Conservation (phyloP, 2,329 filamentous ascomycete genomes). For the Trichoderma gracile region DNA sequence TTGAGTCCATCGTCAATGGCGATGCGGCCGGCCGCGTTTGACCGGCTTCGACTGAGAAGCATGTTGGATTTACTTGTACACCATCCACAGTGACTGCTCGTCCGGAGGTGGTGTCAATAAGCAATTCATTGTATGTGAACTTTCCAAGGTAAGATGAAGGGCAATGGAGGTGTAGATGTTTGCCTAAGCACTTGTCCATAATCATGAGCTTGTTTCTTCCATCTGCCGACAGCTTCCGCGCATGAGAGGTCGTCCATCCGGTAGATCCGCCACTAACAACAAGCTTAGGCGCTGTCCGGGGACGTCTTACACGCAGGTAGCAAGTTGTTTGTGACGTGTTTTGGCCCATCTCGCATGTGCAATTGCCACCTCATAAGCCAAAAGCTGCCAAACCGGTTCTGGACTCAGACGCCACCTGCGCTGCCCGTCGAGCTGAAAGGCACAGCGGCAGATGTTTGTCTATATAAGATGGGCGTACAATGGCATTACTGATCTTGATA, state of each 20-base stretch:
- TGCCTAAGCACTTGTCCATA: neutral
- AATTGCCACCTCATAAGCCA: constrained; percentile 12
- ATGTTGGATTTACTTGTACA: constrained; percentile 1
- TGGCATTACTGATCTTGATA: too few relatives aligned
- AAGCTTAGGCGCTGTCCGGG: neutral
- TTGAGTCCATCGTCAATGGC: constrained; percentile 30
- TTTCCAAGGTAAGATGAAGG: neutral
- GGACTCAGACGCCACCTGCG: constrained; percentile 16
- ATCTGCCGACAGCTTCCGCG: neutral
- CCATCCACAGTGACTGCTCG: neutral
- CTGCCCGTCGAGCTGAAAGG: neutral
- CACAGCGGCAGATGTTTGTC: neutral
- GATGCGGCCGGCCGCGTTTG: constrained; percentile 34
- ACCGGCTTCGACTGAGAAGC: constrained; percentile 28
- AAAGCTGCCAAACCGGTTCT: constrained; percentile 1
- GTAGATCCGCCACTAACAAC: constrained; percentile 18
- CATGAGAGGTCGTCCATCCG: constrained; percentile 7
- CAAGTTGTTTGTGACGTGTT: neutral
- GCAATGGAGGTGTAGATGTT: neutral
- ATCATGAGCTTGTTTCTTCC: neutral
- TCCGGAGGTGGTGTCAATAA: neutral
- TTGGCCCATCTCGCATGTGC: neutral
- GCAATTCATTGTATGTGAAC: neutral
- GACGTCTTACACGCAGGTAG: neutral
- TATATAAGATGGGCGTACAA: too few relatives aligned